A percentile compares a stretch with the other conserved stretches of the same genome.
These are phyloP conservation scores for Spinacia oleracea DNA, from an alignment of 179 eudicot species.

Conservation along the genomic window DNA sequence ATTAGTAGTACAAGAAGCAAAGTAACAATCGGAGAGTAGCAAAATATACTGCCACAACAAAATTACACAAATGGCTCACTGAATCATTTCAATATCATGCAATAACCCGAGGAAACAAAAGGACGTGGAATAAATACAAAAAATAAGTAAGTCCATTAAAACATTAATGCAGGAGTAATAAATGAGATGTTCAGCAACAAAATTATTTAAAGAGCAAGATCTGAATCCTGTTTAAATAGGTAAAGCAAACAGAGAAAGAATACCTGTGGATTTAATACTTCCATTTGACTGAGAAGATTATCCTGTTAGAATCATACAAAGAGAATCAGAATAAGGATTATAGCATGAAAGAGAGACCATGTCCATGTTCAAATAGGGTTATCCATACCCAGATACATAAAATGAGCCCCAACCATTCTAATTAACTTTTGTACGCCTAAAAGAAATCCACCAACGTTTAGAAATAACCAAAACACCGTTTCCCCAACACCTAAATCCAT, in stretches of 20 bases:
- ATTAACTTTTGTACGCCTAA: neutral
- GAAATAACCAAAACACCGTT: neutral
- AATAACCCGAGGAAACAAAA: neutral
- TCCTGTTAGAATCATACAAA: slow-evolving; percentile 50
- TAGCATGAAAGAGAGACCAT: neutral
- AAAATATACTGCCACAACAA: neutral
- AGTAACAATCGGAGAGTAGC: too few relatives aligned
- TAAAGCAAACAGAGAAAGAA: slow-evolving; percentile 7
- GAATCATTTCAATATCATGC: neutral
- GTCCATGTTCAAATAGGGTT: neutral
- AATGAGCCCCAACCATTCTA: neutral
- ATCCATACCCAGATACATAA: neutral
- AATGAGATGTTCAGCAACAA: neutral
- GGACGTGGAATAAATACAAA: neutral
- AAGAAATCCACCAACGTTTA: neutral
- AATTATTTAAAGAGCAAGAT: neutral
- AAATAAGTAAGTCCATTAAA: neutral
- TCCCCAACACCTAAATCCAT: neutral
- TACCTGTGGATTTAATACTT: slow-evolving; percentile 91
- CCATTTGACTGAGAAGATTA: slow-evolving; percentile 58
- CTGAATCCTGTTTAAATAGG: neutral
- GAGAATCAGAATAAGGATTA: neutral
- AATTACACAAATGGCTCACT: neutral
- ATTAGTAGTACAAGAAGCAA: too few relatives aligned
- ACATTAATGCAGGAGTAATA: neutral